Evolutionary conservation across 164 flowering plant genomes (phyloP).

Genomic region (Vitis rotundifolia): DNA sequence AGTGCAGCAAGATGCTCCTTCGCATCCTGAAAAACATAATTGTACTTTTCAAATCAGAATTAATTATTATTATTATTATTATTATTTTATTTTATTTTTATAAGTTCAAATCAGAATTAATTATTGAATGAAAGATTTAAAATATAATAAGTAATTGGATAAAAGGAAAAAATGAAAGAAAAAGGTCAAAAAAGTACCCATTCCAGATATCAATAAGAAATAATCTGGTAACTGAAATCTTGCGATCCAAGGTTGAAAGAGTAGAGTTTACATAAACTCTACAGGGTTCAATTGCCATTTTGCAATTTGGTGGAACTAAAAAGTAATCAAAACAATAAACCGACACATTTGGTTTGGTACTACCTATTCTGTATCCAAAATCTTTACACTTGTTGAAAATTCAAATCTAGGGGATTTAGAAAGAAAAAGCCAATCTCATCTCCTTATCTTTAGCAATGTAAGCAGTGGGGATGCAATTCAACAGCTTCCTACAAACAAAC

Average conservation of each 20-base stretch:
- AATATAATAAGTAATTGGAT: too few species aligned
- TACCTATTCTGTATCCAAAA: background rate
- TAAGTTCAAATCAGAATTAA: background rate
- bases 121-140: too few species aligned
- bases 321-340: too few species aligned
- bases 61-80: background rate
- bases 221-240: too few species aligned
- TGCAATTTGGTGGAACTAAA: too few species aligned
- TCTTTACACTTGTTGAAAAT: background rate
- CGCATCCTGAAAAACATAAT: conserved; percentile 66
- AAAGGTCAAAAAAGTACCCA: too few species aligned
- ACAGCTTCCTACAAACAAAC: background rate
- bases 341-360: too few species aligned
- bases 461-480: background rate
- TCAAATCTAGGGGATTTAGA: background rate
- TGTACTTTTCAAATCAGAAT: conserved; percentile 1
- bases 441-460: background rate
- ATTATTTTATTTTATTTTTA: background rate
- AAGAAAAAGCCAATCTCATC: background rate
- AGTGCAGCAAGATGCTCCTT: conserved; percentile 96
- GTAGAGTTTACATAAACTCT: too few species aligned
- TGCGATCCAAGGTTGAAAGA: too few species aligned
- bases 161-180: too few species aligned
- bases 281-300: too few species aligned
- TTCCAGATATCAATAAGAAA: too few species aligned